phyloP scores from a whole-genome alignment of 495 filamentous ascomycete species.

The Usnea hakonensis region DNA sequence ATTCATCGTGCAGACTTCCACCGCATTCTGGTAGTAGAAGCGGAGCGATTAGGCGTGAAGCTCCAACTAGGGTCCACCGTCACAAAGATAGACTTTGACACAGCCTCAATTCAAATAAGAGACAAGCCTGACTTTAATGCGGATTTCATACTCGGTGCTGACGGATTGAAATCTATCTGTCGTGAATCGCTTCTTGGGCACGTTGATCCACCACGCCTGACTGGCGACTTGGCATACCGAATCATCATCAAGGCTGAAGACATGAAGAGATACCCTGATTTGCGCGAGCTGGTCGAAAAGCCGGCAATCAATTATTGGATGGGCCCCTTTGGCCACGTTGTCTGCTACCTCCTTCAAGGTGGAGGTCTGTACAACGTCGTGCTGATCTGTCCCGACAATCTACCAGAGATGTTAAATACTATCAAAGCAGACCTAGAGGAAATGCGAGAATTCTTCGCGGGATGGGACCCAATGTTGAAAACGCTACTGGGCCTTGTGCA shows the following conservation, averaged over 20 bases:
- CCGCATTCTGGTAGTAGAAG: conserved; percentile 42
- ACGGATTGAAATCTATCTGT: conserved; percentile 48
- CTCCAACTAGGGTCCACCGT: conserved; percentile 42
- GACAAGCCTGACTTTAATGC: conserved; percentile 32
- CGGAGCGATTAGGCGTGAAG: conserved; percentile 44
- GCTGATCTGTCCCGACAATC: conserved; percentile 59
- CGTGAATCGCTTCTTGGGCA: conserved; percentile 38
- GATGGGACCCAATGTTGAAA: conserved; percentile 45
- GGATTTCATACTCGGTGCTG: conserved; percentile 47
- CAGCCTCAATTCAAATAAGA: conserved; percentile 31
- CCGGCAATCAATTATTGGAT: conserved; percentile 31
- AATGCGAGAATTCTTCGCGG: conserved; percentile 54
- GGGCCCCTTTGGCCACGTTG: conserved; percentile 47
- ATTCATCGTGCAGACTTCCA: conserved; percentile 53
- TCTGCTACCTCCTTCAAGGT: conserved; percentile 48
- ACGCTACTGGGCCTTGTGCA: conserved; percentile 44
- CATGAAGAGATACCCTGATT: conserved; percentile 39
- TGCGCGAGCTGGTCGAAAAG: conserved; percentile 29
- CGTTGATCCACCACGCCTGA: conserved; percentile 38
- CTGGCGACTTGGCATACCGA: conserved; percentile 56
- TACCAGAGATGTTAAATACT: conserved; percentile 49
- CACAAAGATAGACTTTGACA: conserved; percentile 36
- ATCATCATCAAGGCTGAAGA: conserved; percentile 45
- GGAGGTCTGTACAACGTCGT: conserved; percentile 53
- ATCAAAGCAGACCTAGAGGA: conserved; percentile 54